A percentile compares a stretch with the other conserved stretches of the same genome.
Evolutionary conservation across 805 yeast genomes (phyloP).

Genomic region (Debaryomyces castellii): DNA sequence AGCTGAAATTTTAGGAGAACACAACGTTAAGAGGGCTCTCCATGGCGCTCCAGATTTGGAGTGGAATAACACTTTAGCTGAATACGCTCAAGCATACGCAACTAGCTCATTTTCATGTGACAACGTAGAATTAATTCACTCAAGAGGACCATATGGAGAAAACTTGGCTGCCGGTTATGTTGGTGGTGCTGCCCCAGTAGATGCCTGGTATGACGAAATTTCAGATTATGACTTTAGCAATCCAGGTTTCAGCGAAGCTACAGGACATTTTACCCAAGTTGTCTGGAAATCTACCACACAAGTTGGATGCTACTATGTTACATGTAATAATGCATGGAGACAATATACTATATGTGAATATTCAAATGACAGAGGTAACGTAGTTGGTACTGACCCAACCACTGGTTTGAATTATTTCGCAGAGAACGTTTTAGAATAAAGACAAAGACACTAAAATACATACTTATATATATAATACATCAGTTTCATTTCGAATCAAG

Average conservation of each 20-base stretch:
- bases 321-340: slow-evolving; percentile 49
- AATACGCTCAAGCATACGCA: slow-evolving; percentile 48
- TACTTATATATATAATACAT: neutral
- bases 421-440: slow-evolving; percentile 36
- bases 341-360: slow-evolving; percentile 75
- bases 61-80: slow-evolving; percentile 35
- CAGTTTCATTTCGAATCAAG: neutral
- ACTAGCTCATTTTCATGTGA: slow-evolving; percentile 50
- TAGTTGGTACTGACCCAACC: slow-evolving; percentile 31
- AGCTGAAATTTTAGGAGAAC: slow-evolving; percentile 31
- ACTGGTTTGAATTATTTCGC: slow-evolving; percentile 38
- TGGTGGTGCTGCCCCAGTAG: slow-evolving; percentile 57
- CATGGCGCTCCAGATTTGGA: slow-evolving; percentile 27
- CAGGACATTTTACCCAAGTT: slow-evolving; percentile 81
- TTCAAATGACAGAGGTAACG: slow-evolving; percentile 51
- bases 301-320: slow-evolving; percentile 65
- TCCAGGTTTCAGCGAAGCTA: slow-evolving; percentile 50
- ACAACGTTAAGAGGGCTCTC: slow-evolving; percentile 38
- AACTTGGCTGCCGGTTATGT: slow-evolving; percentile 70
- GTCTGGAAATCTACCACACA: slow-evolving; percentile 63
- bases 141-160: slow-evolving; percentile 71
- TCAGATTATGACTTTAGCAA: slow-evolving; percentile 49
- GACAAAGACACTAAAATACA: neutral
- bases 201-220: slow-evolving; percentile 76
- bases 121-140: slow-evolving; percentile 61